phyloP scores from a whole-genome alignment of 2,329 filamentous ascomycete genomes.

The Fusarium sp. region DNA sequence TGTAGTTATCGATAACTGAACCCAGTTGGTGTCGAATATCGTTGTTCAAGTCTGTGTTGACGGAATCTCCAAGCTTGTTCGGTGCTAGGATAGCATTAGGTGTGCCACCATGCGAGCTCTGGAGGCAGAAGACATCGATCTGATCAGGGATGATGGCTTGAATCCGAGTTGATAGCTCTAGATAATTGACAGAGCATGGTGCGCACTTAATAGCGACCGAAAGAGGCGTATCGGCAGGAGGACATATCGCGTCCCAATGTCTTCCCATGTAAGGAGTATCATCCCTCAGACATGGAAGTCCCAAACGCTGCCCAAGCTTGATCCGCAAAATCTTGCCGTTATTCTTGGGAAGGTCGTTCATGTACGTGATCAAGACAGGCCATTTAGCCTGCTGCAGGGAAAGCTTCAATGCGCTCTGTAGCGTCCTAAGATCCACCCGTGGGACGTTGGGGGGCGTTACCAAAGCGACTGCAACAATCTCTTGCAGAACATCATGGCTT shows the following conservation, averaged over 20 bases:
- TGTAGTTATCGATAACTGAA: not conserved
- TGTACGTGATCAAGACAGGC: constrained; percentile 10
- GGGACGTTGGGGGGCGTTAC: not conserved
- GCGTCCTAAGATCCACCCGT: not conserved
- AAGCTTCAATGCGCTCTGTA: not conserved
- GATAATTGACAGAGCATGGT: not conserved
- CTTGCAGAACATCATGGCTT: constrained; percentile 12
- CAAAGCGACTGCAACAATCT: not conserved
- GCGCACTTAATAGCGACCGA: not conserved
- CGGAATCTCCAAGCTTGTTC: rapidly evolving
- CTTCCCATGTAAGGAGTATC: not conserved
- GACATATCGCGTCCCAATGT: constrained; percentile 2
- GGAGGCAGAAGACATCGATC: not conserved
- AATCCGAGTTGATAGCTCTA: rapidly evolving
- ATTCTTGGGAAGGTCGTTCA: constrained; percentile 17
- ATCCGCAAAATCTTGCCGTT: constrained; percentile 19
- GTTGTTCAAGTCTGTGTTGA: rapidly evolving
- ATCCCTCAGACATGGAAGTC: not conserved
- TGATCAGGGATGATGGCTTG: not conserved
- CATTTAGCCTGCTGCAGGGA: constrained; percentile 14
- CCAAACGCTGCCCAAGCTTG: not conserved
- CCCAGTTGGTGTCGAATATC: not conserved
- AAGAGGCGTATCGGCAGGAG: not conserved
- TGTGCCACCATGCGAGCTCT: not conserved
- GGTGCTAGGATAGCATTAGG: not conserved